A percentile compares a stretch with the other conserved stretches of the same genome.
These are phyloP conservation scores for Podaxis mareebaensis DNA, from an alignment of 768 basidiomycete species.

Conservation along the genomic window DNA sequence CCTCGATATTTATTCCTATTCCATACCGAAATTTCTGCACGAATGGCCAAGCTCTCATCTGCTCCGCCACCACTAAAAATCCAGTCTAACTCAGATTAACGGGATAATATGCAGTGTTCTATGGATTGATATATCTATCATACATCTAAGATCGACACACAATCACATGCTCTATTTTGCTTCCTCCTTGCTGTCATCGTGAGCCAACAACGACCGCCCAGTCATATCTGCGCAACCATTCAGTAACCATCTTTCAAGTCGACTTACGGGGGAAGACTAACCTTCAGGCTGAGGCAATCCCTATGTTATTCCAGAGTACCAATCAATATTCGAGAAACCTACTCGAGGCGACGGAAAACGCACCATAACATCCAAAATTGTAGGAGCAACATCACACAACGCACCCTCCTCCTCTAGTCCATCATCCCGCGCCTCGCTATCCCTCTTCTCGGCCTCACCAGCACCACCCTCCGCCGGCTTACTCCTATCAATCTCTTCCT, in stretches of 20 bases:
- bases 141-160: background rate
- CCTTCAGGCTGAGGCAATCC: slow-evolving; percentile 65
- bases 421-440: slow-evolving; percentile 39
- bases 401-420: slow-evolving; percentile 69
- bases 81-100: too few species aligned
- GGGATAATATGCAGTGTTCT: too few species aligned
- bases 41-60: too few species aligned
- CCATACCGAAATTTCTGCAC: too few species aligned
- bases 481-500: slow-evolving; percentile 57
- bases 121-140: too few species aligned
- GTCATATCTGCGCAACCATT: slow-evolving; percentile 49
- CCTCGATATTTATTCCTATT: too few species aligned
- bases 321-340: background rate
- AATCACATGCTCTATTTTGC: background rate
- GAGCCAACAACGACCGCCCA: slow-evolving; percentile 52
- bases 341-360: slow-evolving; percentile 7
- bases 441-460: slow-evolving; percentile 56
- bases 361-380: slow-evolving; percentile 75
- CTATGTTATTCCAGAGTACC: slow-evolving; percentile 24
- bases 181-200: background rate
- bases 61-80: too few species aligned
- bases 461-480: slow-evolving; percentile 39
- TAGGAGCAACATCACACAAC: slow-evolving; percentile 89
- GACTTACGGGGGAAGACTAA: background rate
- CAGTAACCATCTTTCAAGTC: background rate